Base-by-base conservation (phyloP, 1,284 basidiomycete species). In the Schizophyllum amplum region DNA sequence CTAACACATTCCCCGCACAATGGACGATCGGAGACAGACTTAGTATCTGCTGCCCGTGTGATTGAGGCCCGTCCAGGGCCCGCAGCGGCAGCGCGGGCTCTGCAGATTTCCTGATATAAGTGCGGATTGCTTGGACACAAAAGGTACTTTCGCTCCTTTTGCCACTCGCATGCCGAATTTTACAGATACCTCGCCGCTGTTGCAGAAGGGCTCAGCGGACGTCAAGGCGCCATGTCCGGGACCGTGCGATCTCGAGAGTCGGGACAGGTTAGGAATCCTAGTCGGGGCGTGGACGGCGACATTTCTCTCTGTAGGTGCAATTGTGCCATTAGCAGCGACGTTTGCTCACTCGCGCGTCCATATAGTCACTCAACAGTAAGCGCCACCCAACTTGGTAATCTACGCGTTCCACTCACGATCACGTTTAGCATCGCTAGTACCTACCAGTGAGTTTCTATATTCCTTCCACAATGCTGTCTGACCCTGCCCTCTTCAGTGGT, bases 401-500 rank as follows among this genome's bases (percentile, higher is more conserved):
- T 42, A 9, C 13, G 11, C 17, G 17, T 13, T 42, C 17, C 17
- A 42, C 33, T 42, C 13, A 42, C 33, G 11, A 42, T 42, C 33
- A 42, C 7, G 7, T 13, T 42, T 17, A 42, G 33, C 33, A 9
- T 13, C 33, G 33, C 33, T 42, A 17, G 33, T 42, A 17, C 33
- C 33, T 42, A 42, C 33, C 33, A 42, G 33, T 20, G 17, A 47
- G 13, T 47, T 55, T 51, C 52, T 26, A 24, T 20, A n/a, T 46
- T 11, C 17, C n/a, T 53, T 23, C 26, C 47, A 46, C 24, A 17
- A 42, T 47, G 23, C 47, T 6, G 21, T 23, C 21, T 50, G 21
- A 50, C 48, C 24, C 22, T 50, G 48, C 21, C 9, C 24, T 24
- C 48, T 2, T 11, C 48, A 24, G 24, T 92, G 70, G 69, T 91